Conservation (phyloP, 1,284 basidiomycete species). For the Cryptococcus amylolentus region DNA sequence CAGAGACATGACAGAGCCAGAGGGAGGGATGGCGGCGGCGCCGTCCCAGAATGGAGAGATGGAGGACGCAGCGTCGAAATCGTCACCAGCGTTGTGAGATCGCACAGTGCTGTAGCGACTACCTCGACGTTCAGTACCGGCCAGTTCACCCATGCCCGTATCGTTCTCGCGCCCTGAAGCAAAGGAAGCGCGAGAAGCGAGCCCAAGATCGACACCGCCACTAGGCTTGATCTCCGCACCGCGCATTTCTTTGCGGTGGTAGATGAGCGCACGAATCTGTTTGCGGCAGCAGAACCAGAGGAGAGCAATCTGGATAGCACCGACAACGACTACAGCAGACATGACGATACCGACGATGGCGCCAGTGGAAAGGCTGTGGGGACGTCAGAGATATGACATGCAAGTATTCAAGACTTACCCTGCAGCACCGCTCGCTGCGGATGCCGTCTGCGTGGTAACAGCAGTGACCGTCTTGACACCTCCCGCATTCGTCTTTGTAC, state of each 20-base stretch:
- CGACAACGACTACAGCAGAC: slow-evolving; percentile 27
- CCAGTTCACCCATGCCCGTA: background rate
- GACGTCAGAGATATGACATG: background rate
- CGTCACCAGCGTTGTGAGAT: background rate
- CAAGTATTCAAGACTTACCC: background rate
- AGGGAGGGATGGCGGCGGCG: background rate
- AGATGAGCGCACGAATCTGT: slow-evolving; percentile 27
- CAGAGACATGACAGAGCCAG: background rate
- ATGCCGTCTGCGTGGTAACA: slow-evolving; percentile 23
- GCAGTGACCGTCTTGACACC: slow-evolving; percentile 39
- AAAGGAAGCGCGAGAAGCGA: slow-evolving; percentile 8
- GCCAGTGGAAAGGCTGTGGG: slow-evolving; percentile 27
- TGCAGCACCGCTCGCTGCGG: slow-evolving; percentile 18
- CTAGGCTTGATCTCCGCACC: slow-evolving; percentile 22
- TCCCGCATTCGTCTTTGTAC: slow-evolving; percentile 9
- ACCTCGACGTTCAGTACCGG: background rate
- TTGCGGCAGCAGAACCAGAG: slow-evolving; percentile 44
- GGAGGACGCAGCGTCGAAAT: slow-evolving; percentile 15
- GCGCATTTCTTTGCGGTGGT: slow-evolving; percentile 29
- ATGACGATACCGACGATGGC: slow-evolving; percentile 43
- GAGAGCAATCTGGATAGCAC: slow-evolving; percentile 29
- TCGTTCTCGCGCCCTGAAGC: slow-evolving; percentile 1
- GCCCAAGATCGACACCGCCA: slow-evolving; percentile 32
- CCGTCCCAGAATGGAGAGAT: slow-evolving; percentile 39
- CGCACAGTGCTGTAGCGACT: slow-evolving; percentile 1